A percentile compares a stretch with the other conserved stretches of the same genome.
Evolutionary conservation across 441 rosid genomes (phyloP).

Genomic region (Brassica balearica): DNA sequence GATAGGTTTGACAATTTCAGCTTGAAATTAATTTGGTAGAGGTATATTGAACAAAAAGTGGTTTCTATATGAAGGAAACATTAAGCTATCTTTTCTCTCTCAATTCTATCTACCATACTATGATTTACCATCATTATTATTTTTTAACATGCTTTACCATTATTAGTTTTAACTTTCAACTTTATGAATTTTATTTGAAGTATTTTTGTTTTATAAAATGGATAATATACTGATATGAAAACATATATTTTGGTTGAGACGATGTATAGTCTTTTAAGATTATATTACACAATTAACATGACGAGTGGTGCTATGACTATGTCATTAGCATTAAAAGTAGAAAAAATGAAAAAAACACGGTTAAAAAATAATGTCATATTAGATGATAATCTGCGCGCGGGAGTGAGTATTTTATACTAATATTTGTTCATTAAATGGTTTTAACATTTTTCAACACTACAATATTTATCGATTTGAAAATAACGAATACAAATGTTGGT

Average conservation of each 20-base stretch:
- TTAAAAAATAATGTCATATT: neutral
- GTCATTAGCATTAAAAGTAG: neutral
- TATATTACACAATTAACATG: neutral
- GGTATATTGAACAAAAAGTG: constrained; percentile 49
- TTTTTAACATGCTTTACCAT: neutral
- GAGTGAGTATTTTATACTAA: no score
- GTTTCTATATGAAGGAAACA: constrained; percentile 66
- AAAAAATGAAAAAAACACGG: neutral
- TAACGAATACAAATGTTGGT: no score
- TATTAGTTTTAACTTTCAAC: neutral
- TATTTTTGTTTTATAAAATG: neutral
- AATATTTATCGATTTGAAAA: no score
- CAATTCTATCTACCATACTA: neutral
- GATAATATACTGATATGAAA: neutral
- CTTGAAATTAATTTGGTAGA: constrained; percentile 30
- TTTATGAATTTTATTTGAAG: neutral
- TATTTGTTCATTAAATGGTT: no score
- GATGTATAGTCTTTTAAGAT: neutral
- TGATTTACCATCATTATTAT: neutral
- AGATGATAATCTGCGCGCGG: no score
- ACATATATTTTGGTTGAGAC: constrained; percentile 9
- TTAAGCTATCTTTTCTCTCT: constrained; percentile 28
- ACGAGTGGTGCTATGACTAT: neutral
- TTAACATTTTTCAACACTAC: no score
- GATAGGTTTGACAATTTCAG: constrained; percentile 29